Percentiles rank a stretch among this genome's conserved stretches.
Evolutionary conservation across 352 stramenopile genomes (phyloP).

Genomic region (Phytophthora capsici): DNA sequence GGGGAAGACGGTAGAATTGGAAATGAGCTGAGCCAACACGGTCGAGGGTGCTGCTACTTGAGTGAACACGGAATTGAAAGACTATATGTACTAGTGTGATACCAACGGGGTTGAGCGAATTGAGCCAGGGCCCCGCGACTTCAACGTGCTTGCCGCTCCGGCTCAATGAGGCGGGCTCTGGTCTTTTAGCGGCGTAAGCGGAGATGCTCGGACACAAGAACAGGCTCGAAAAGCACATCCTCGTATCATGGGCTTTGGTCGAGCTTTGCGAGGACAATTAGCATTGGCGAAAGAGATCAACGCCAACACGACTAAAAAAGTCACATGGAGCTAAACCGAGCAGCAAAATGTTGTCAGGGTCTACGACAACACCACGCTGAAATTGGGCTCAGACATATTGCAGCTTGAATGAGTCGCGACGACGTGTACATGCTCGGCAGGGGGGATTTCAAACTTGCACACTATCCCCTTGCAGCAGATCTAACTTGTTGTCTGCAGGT

Average conservation of each 20-base stretch:
- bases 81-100: not conserved
- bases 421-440: not conserved
- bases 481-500: not conserved
- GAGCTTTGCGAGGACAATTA: not conserved
- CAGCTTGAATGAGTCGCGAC: not conserved
- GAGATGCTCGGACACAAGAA: slow-evolving; percentile 2
- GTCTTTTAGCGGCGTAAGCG: slow-evolving; percentile 3
- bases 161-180: slow-evolving; percentile 14
- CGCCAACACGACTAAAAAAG: not conserved
- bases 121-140: slow-evolving; percentile 12
- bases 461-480: not conserved
- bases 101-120: not conserved
- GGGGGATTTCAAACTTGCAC: no score
- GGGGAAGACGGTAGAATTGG: slow-evolving; percentile 9
- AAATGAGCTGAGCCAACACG: slow-evolving; percentile 13
- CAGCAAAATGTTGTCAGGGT: no score
- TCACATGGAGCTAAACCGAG: no score
- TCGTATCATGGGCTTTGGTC: slow-evolving; percentile 7
- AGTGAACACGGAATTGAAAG: not conserved
- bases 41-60: not conserved
- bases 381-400: no score
- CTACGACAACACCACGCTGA: no score
- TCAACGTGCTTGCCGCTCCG: slow-evolving; percentile 7
- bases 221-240: slow-evolving; percentile 3
- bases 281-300: not conserved